These are phyloP conservation scores for Yarrowia yakushimensis DNA, from an alignment of 805 yeast genomes.

Conservation along the genomic window DNA sequence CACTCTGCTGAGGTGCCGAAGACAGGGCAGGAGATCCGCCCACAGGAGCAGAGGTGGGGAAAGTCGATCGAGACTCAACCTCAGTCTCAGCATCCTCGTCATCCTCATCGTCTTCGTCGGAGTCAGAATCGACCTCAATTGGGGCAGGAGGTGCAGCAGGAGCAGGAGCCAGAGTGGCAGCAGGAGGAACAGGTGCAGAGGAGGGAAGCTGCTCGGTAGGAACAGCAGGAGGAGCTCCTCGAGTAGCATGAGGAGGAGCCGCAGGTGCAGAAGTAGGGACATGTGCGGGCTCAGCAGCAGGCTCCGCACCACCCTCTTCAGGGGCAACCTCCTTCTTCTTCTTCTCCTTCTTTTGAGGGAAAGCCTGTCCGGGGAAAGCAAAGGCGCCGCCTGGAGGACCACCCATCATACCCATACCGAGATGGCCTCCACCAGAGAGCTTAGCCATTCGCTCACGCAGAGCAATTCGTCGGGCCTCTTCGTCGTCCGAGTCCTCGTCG, in stretches of 20 bases:
- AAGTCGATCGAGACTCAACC: constrained; percentile 15
- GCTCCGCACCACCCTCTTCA: constrained; percentile 24
- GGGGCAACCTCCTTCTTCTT: constrained; percentile 20
- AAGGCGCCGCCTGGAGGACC: constrained; percentile 34
- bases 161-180: background rate
- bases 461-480: constrained; percentile 61
- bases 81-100: constrained; percentile 22
- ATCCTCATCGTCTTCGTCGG: background rate
- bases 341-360: constrained; percentile 32
- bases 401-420: constrained; percentile 35
- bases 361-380: constrained; percentile 32
- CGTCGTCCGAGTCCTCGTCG: constrained; percentile 42
- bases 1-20: background rate
- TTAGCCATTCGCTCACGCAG: constrained; percentile 95
- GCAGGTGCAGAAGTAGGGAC: background rate
- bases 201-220: background rate
- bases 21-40: background rate
- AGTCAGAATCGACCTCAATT: constrained; percentile 8
- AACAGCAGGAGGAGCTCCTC: background rate
- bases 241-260: background rate
- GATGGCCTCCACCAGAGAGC: constrained; percentile 75
- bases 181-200: constrained; percentile 22
- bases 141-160: background rate
- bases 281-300: background rate
- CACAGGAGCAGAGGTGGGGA: constrained; percentile 1